phyloP scores from a whole-genome alignment of 1,139 yeast genomes.

The Candida dubliniensis region DNA sequence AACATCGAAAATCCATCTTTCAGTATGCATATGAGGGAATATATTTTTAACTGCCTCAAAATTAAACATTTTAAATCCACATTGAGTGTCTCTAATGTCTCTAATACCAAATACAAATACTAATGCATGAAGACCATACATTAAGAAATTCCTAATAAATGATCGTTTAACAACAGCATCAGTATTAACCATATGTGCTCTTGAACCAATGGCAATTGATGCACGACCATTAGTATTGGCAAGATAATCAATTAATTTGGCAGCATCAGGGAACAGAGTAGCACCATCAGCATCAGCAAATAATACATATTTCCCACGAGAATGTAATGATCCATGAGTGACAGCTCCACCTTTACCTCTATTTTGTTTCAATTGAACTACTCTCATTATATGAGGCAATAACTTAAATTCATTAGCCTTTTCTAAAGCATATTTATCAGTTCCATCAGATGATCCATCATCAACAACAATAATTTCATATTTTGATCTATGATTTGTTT shows the following conservation, averaged over 20 bases:
- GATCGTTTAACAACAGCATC: conserved; percentile 96
- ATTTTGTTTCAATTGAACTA: conserved; percentile 65
- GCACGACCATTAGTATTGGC: conserved; percentile 29
- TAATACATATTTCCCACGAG: conserved; percentile 70
- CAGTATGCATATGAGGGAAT: conserved; percentile 93
- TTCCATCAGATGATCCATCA: conserved; percentile 87
- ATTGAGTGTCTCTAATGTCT: conserved; percentile 87
- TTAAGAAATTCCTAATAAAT: conserved; percentile 80
- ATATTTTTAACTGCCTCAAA: conserved; percentile 60
- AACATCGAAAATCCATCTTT: conserved; percentile 97
- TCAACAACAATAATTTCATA: conserved; percentile 88
- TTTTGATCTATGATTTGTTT: conserved; percentile 25
- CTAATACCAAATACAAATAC: conserved; percentile 89
- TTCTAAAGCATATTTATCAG: conserved; percentile 67
- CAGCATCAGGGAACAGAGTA: conserved; percentile 71
- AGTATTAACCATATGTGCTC: conserved; percentile 95
- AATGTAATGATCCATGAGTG: conserved; percentile 81
- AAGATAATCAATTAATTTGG: conserved; percentile 50
- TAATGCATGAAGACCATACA: conserved; percentile 88
- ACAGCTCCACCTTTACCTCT: conserved; percentile 99
- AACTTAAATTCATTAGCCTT: conserved; percentile 57
- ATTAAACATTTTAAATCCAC: conserved; percentile 93
- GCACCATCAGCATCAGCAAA: conserved; percentile 99
- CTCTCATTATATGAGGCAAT: conserved; percentile 63
- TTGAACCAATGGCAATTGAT: conserved; percentile 82